Evolutionary conservation across 2,329 filamentous ascomycete genomes (phyloP), one percentile per base, ranked within the genome.

Genomic region (Phyllosticta ampelicida): DNA sequence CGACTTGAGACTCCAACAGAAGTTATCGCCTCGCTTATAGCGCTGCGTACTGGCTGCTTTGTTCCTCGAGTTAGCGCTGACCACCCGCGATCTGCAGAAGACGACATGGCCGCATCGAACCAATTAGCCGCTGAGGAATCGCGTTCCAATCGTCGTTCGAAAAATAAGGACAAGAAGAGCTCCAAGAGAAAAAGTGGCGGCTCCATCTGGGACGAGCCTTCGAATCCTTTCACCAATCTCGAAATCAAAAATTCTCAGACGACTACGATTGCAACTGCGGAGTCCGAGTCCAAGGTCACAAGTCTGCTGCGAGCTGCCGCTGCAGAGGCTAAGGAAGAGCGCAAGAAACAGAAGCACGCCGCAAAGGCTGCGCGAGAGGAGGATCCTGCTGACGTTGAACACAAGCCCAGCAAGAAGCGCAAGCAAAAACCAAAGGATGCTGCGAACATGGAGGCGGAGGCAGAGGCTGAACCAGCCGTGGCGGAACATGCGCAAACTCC

Each of bases 41-140:
- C 23, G 13, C 36, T n/a, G 16, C 36, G 13, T 44, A 16, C 36
- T 44, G 13, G 23, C n/a, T 44, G 11, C n/a, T 44, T n/a, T n/a
- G 13, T n/a, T 44, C n/a, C 36, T 44, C 16, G 36, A 51, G 18
- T 51, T 51, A 26, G 49, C 49, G 19, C 21, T 51, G 19, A 21
- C 19, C 11, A 21, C 19, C 11, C 18, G 2, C 5, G 21, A 51
- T 51, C 26, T 26, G 19, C 57, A 59, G 60, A 61, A 49, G 57
- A 61, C 51, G 60, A 60, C 48, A 30, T 50, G 30, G 60, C 57
- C n/a, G 60, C 60, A 16, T 57, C 57, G n/a, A 58, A 54, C 5
- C 60, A 61, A 49, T 48, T 51, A n/a, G 28, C n/a, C 26, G 21
- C 53, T 6, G 53, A 59, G 8, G 13, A 48, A 13, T 50, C 26